These are phyloP conservation scores for Plasmodium knowlesi DNA, from an alignment of 169 alveolate genomes.

Conservation along the genomic window DNA sequence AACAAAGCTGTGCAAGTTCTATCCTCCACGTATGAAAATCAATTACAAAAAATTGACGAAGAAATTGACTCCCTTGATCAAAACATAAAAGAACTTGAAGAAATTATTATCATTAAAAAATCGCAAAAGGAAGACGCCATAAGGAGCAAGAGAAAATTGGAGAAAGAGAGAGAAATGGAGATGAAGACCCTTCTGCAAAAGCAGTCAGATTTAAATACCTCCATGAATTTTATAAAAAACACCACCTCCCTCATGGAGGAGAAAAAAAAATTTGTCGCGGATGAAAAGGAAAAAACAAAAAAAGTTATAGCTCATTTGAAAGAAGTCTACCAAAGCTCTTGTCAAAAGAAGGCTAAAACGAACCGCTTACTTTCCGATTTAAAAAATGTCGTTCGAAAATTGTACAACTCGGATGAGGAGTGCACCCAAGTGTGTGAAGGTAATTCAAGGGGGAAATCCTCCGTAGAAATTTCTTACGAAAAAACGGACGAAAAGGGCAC, in stretches of 20 bases:
- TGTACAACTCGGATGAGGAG: background rate
- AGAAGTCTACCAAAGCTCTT: background rate
- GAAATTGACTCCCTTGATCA: constrained; percentile 13
- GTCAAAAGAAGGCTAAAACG: constrained; percentile 3
- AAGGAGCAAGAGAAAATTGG: background rate
- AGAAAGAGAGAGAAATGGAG: constrained; percentile 25
- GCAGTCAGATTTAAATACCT: constrained; percentile 23
- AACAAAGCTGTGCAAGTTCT: background rate
- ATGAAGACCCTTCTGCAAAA: background rate
- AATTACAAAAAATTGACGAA: constrained; percentile 19
- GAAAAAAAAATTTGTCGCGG: background rate
- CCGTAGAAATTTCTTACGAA: background rate
- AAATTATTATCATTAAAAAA: constrained; percentile 16
- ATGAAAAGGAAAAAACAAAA: constrained; percentile 22
- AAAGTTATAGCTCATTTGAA: background rate
- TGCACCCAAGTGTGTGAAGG: background rate
- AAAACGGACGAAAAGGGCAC: background rate
- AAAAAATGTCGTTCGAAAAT: background rate
- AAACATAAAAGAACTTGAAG: constrained; percentile 35
- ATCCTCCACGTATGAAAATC: constrained; percentile 9
- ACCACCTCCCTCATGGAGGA: constrained; percentile 6
- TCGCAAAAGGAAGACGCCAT: constrained; percentile 9
- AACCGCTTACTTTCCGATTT: background rate
- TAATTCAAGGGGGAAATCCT: background rate
- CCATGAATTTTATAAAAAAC: constrained; percentile 25